phyloP scores from a whole-genome alignment of 208 protist species.

The Leishmania tropica region DNA sequence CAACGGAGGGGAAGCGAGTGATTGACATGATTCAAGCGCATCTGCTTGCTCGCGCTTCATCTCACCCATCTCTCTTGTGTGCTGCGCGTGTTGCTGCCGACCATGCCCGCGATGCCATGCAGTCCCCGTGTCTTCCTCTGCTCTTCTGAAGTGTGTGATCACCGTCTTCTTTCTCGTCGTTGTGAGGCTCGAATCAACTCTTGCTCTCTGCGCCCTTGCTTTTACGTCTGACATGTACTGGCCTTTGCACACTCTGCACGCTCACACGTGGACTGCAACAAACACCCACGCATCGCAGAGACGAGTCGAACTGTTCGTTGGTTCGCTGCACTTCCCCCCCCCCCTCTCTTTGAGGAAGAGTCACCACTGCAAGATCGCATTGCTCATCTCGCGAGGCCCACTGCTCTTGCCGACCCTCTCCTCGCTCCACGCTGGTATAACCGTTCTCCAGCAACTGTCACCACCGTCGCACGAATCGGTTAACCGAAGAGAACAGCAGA shows the following conservation, averaged over 20 bases:
- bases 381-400: neutral
- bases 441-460: neutral
- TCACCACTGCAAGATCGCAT: neutral
- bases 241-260: neutral
- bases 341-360: neutral
- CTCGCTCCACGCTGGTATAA: neutral
- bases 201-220: neutral
- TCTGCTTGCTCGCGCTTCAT: neutral
- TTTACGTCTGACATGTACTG: neutral
- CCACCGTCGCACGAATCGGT: neutral
- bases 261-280: too few relatives aligned
- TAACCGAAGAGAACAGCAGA: neutral
- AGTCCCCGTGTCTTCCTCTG: neutral
- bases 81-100: neutral
- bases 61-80: neutral
- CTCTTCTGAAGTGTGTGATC: neutral
- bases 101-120: neutral
- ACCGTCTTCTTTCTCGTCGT: neutral
- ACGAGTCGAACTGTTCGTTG: conserved; percentile 2
- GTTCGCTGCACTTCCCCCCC: conserved; percentile 5
- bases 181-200: neutral
- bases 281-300: neutral
- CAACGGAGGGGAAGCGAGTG: neutral
- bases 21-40: too few relatives aligned
- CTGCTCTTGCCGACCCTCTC: neutral